Conservation (phyloP, 2,329 filamentous ascomycete genomes). For the Diaporthe australafricana region DNA sequence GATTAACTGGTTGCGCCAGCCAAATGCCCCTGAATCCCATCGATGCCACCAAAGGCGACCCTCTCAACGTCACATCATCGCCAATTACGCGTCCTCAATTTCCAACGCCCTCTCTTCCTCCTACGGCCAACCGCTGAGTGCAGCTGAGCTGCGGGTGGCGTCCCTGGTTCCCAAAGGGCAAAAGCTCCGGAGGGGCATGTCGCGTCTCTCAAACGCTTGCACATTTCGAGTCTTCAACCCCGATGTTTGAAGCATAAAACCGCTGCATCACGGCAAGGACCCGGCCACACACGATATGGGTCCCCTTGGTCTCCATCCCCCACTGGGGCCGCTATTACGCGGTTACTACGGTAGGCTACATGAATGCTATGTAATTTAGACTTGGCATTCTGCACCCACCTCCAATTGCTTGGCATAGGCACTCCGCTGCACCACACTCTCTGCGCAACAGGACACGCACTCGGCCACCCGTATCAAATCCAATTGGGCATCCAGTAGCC, state of each 20-base stretch:
- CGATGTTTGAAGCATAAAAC: constrained; percentile 1
- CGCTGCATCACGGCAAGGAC: not conserved
- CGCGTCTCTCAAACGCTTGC: not conserved
- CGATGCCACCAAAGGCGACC: not conserved
- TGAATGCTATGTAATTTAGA: constrained; percentile 12
- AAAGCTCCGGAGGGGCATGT: not conserved
- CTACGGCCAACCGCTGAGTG: constrained; percentile 3
- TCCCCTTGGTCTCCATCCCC: constrained; percentile 1
- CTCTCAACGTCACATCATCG: constrained; percentile 16
- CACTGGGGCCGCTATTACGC: not conserved
- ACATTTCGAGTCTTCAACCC: not conserved
- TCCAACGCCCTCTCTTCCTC: constrained; percentile 15
- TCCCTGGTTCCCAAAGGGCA: not conserved
- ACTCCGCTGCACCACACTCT: not conserved
- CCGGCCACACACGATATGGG: not conserved
- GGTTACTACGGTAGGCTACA: not conserved
- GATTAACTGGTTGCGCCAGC: constrained; percentile 1
- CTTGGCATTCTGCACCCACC: not conserved
- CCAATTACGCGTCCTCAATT: constrained; percentile 35
- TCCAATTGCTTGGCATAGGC: constrained; percentile 5
- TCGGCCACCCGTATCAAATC: not conserved
- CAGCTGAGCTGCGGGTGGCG: constrained; percentile 5
- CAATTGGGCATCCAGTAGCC: not conserved
- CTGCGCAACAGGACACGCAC: constrained; percentile 16
- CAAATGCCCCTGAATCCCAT: constrained; percentile 1